Percentiles rank a stretch among this genome's conserved stretches.
phyloP scores from a whole-genome alignment of 768 basidiomycete species.

The Nevesoporus exiguus region DNA sequence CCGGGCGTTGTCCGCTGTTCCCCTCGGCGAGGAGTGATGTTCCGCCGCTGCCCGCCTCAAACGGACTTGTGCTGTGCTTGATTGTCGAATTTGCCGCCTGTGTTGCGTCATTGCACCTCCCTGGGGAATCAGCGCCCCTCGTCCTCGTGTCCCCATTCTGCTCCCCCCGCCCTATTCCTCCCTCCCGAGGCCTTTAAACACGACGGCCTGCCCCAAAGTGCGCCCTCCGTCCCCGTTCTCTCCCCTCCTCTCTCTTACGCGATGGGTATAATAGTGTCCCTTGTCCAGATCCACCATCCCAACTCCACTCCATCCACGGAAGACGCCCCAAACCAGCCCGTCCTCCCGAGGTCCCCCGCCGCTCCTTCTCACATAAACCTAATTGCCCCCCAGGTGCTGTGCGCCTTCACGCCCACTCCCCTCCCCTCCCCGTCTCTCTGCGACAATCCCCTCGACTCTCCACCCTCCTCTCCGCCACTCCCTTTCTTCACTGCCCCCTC shows the following conservation, averaged over 20 bases:
- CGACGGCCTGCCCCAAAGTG: constrained; percentile 22
- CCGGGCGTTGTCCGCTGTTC: constrained; percentile 10
- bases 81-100: constrained; percentile 8
- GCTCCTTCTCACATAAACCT: constrained; percentile 36
- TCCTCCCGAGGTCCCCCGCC: constrained; percentile 12
- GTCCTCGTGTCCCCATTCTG: constrained; percentile 30
- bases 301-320: constrained; percentile 14
- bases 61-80: constrained; percentile 19
- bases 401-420: constrained; percentile 29
- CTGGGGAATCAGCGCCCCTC: constrained; percentile 19
- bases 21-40: constrained; percentile 15
- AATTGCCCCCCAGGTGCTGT: constrained; percentile 32
- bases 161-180: constrained; percentile 26
- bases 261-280: constrained; percentile 34
- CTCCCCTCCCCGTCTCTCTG: constrained; percentile 33
- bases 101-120: constrained; percentile 23
- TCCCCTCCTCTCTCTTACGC: constrained; percentile 5
- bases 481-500: constrained; percentile 49
- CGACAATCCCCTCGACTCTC: constrained; percentile 37
- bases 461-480: constrained; percentile 37
- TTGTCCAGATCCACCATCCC: constrained; percentile 27
- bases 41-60: not conserved
- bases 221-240: constrained; percentile 11
- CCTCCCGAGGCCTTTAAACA: constrained; percentile 20
- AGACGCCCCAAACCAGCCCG: constrained; percentile 8